phyloP scores from a whole-genome alignment of 2,329 filamentous ascomycete genomes.

The Xylariaceae sp. region DNA sequence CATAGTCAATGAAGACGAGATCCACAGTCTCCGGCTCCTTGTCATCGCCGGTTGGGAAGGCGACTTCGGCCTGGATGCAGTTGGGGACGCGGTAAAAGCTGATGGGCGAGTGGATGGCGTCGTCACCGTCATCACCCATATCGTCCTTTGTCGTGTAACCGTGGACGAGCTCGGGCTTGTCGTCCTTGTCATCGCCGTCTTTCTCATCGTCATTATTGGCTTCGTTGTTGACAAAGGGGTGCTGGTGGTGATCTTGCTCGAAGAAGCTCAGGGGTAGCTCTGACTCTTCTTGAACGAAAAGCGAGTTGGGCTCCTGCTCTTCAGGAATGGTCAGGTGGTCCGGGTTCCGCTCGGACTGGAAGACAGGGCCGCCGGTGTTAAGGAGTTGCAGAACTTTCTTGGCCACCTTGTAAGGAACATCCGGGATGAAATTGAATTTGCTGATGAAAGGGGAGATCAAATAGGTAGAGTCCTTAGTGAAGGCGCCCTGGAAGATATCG shows the following conservation, averaged over 20 bases:
- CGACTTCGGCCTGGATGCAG: constrained; percentile 66
- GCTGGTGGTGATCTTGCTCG: constrained; percentile 24
- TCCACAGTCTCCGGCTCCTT: constrained; percentile 68
- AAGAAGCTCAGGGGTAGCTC: constrained; percentile 6
- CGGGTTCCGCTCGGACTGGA: constrained; percentile 37
- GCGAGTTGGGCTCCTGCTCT: constrained; percentile 27
- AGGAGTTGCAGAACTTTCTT: constrained; percentile 59
- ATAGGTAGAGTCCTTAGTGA: constrained; percentile 82
- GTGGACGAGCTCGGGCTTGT: constrained; percentile 30
- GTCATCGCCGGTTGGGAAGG: constrained; percentile 46
- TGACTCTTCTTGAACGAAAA: not conserved
- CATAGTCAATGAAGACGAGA: constrained; percentile 86
- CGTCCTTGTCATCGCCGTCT: constrained; percentile 16
- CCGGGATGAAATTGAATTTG: constrained; percentile 67
- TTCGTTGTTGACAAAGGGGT: constrained; percentile 14
- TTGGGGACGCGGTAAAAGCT: constrained; percentile 76
- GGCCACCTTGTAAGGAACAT: constrained; percentile 75
- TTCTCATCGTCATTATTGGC: not conserved
- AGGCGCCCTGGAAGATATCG: constrained; percentile 87
- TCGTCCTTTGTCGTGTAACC: constrained; percentile 92
- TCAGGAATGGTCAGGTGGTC: constrained; percentile 49
- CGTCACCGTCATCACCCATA: constrained; percentile 76
- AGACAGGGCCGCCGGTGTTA: constrained; percentile 50
- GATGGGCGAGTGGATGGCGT: constrained; percentile 74
- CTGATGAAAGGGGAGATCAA: constrained; percentile 85